A percentile compares a stretch with the other conserved stretches of the same genome.
phyloP scores from a whole-genome alignment of 2,329 filamentous ascomycete genomes.

The Diaporthe batatas region DNA sequence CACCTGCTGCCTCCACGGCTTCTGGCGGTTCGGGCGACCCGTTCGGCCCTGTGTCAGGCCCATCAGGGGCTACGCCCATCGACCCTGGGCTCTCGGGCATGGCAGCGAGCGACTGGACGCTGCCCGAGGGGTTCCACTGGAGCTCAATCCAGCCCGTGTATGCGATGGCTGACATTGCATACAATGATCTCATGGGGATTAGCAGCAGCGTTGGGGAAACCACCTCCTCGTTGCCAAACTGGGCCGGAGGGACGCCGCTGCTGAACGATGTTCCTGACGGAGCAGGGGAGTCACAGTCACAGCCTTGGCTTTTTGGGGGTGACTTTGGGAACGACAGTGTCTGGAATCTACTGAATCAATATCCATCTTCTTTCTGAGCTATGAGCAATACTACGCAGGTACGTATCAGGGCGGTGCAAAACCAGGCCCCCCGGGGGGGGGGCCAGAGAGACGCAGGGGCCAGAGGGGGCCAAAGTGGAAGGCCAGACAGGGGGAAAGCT shows the following conservation, averaged over 20 bases:
- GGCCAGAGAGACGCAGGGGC: neutral
- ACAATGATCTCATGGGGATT: slow-evolving; percentile 66
- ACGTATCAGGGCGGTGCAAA: neutral
- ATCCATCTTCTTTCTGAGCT: slow-evolving; percentile 45
- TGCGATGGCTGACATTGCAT: slow-evolving; percentile 69
- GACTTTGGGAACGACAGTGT: slow-evolving; percentile 50
- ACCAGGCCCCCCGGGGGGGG: neutral
- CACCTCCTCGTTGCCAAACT: slow-evolving; percentile 45
- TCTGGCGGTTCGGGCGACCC: slow-evolving; percentile 21
- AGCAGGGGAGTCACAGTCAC: slow-evolving; percentile 39
- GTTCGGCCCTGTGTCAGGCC: slow-evolving; percentile 21
- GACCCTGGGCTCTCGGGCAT: slow-evolving; percentile 21
- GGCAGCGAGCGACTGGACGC: slow-evolving; percentile 52
- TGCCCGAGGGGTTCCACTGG: slow-evolving; percentile 63
- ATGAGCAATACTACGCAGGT: neutral
- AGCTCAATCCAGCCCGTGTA: slow-evolving; percentile 67
- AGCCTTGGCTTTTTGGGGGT: slow-evolving; percentile 46
- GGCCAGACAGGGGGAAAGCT: neutral
- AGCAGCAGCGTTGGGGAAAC: slow-evolving; percentile 47
- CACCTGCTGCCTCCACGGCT: slow-evolving; percentile 24
- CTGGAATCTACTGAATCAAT: slow-evolving; percentile 50
- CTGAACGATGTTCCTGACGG: slow-evolving; percentile 32
- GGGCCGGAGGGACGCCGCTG: slow-evolving; percentile 40
- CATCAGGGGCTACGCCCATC: slow-evolving; percentile 25
- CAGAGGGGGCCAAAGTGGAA: too few species aligned